A percentile compares a stretch with the other conserved stretches of the same genome.
phyloP scores from a whole-genome alignment of 2,329 filamentous ascomycete species.

The Ciborinia camelliae region DNA sequence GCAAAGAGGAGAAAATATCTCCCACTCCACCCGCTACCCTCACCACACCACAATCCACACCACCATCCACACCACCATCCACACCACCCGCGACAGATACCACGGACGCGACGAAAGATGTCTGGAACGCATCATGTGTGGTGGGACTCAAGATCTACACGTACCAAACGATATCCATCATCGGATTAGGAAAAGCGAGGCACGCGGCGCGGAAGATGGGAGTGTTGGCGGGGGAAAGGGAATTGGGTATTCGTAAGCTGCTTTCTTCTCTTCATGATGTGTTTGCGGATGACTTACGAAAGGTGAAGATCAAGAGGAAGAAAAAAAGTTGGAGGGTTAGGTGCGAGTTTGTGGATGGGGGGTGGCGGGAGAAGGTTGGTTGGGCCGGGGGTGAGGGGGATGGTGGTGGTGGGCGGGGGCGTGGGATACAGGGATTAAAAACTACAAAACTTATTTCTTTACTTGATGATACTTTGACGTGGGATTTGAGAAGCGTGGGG shows the following conservation, averaged over 20 bases:
- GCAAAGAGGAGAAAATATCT: neutral
- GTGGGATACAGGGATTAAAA: no score
- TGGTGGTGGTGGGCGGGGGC: no score
- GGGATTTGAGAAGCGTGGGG: neutral
- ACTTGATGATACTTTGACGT: no score
- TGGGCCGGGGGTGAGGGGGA: no score
- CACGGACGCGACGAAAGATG: neutral
- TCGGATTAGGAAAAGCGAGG: neutral
- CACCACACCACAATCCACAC: neutral
- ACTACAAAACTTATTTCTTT: no score
- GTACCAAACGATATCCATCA: neutral
- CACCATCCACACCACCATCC: neutral
- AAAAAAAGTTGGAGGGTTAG: neutral
- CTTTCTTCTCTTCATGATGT: neutral
- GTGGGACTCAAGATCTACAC: conserved; percentile 6
- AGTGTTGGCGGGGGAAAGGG: no score
- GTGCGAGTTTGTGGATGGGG: neutral
- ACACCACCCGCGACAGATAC: neutral
- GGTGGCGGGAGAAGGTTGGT: neutral
- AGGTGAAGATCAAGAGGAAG: conserved; percentile 1
- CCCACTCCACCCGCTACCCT: neutral
- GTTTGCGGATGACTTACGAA: neutral
- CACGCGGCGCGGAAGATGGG: no score
- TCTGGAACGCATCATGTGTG: conserved; percentile 5
- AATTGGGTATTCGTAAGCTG: neutral